Base-by-base conservation (phyloP, 2,329 filamentous ascomycete genomes). In the Colletotrichum sp. region DNA sequence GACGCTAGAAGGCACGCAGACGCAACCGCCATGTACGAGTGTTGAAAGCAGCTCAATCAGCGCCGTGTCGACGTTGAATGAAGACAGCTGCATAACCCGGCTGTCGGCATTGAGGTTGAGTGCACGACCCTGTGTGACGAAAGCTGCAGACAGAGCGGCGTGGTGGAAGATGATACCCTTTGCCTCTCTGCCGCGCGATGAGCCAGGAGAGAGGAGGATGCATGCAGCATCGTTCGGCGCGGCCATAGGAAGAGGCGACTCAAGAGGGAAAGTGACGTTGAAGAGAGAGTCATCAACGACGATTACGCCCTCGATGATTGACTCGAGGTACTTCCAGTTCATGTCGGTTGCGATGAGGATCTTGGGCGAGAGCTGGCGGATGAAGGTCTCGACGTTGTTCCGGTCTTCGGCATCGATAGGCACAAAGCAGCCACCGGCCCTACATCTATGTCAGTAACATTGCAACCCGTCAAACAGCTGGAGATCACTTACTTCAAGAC, bases 91-190 rank as follows among this genome's bases (percentile, higher is more conserved):
- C 36, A 92, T 77, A 8, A 93, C 89, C 6, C 93, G 88, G 13
- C 91, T 92, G 1, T 82, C 82, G 8, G 80, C 84, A 65, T 85
- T 86, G 67, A 92, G 90, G 3, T 86, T 84, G 3, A 93, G 82
- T 0, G 88, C 86, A 1, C 86, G 83, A 0, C 86, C 89, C 79
- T 93, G 89, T 0, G 88, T 86, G 5, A 88, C 79, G 63, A 91
- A 88, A 0, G 88, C 86, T 0, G 91, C 90, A 2, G 90, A 90
- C 2, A 93, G 85, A 1, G 91, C 88, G 0, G 85, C 84, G 79
- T 95, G 93, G 9, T 90, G 90, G 75, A 93, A 90, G 22, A 93
- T 90, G 15, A 92, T 90, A 2, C 91, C 92, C 73, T 92, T 91
- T 0, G 91, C 90, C 67, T 87, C 88, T 65, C 88, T 89, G 2